Conservation (phyloP, 495 filamentous ascomycete species). For the Monascus purpureus region DNA sequence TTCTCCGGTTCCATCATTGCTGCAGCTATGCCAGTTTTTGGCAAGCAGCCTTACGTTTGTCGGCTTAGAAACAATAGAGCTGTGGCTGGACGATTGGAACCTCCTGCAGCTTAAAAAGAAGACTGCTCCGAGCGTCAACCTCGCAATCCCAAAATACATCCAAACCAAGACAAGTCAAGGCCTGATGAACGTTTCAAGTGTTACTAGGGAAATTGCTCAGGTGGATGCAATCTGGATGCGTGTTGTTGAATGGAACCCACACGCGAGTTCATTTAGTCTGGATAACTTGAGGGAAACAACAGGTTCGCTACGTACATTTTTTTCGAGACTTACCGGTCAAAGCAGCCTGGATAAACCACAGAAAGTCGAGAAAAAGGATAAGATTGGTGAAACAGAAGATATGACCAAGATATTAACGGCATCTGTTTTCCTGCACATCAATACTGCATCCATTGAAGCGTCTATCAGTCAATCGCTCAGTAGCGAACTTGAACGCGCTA, state of each 20-base stretch:
- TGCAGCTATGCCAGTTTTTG: conserved; percentile 80
- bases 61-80: conserved; percentile 68
- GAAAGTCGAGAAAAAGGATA: conserved; percentile 13
- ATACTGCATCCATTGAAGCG: conserved; percentile 66
- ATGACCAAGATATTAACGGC: conserved; percentile 51
- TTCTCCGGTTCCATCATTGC: conserved; percentile 69
- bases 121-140: conserved; percentile 53
- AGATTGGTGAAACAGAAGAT: conserved; percentile 37
- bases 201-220: conserved; percentile 70
- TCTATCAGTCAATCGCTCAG: conserved; percentile 52
- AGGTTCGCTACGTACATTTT: conserved; percentile 61
- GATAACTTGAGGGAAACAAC: conserved; percentile 30
- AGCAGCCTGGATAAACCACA: conserved; percentile 21
- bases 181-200: conserved; percentile 62
- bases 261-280: conserved; percentile 27
- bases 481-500: conserved; percentile 84
- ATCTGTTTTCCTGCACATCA: conserved; percentile 76
- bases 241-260: conserved; percentile 66
- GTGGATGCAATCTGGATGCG: conserved; percentile 90
- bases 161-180: conserved; percentile 69
- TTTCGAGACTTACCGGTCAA: conserved; percentile 51
- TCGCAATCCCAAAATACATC: conserved; percentile 67
- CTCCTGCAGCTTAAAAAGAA: conserved; percentile 70
- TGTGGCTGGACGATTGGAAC: conserved; percentile 80
- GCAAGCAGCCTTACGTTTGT: conserved; percentile 95